Conservation (phyloP, 2,329 filamentous ascomycete species). For the Trichoderma hamatum region DNA sequence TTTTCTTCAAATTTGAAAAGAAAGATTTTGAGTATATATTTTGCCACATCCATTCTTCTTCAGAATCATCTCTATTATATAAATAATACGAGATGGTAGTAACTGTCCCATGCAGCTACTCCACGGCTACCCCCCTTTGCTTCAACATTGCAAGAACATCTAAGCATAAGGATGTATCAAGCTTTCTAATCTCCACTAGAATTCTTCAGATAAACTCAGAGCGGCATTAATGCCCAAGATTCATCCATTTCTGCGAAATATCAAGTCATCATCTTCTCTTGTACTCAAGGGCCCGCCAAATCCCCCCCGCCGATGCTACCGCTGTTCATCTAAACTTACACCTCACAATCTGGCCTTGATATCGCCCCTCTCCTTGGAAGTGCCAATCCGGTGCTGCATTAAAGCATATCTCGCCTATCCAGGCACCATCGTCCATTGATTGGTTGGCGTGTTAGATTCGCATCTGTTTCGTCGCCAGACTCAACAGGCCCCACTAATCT, state of each 20-base stretch:
- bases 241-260: too few relatives aligned
- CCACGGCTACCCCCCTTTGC: neutral
- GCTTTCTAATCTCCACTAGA: too few relatives aligned
- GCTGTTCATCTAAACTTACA: neutral
- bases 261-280: too few relatives aligned
- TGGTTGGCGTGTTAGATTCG: neutral
- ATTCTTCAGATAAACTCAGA: too few relatives aligned
- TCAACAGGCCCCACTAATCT: slow-evolving; percentile 17
- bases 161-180: too few relatives aligned
- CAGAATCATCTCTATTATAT: neutral
- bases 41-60: neutral
- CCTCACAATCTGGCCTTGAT: neutral
- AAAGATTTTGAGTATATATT: too few relatives aligned
- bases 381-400: neutral
- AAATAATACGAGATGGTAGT: neutral
- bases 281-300: too few relatives aligned
- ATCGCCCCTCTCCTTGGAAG: neutral
- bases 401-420: neutral
- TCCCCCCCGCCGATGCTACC: too few relatives aligned
- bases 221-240: too few relatives aligned
- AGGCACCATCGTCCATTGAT: slow-evolving; percentile 3
- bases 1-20: neutral
- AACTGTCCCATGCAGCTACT: neutral
- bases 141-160: too few relatives aligned
- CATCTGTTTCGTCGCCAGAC: neutral